Percentiles rank a stretch among this genome's conserved stretches.
These are phyloP conservation scores for Eimeria nieschulzi DNA, from an alignment of 169 alveolate species.

Conservation along the genomic window DNA sequence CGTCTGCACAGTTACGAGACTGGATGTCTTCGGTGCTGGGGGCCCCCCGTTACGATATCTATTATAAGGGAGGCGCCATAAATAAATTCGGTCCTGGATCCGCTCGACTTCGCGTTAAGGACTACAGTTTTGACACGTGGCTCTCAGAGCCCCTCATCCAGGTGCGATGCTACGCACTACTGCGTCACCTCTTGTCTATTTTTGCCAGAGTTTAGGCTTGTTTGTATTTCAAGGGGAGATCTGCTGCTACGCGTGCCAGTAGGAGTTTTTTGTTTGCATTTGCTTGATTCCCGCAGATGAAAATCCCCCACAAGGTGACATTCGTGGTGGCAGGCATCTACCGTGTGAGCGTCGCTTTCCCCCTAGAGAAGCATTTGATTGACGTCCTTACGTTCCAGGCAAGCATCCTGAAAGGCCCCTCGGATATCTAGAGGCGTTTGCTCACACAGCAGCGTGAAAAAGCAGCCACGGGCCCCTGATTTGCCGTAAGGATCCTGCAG, in stretches of 20 bases:
- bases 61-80: conserved; percentile 43
- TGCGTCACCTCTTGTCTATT: too few relatives aligned
- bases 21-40: conserved; percentile 46
- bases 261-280: neutral
- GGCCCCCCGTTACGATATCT: conserved; percentile 71
- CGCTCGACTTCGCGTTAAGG: conserved; percentile 57
- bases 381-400: conserved; percentile 74
- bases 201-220: too few relatives aligned
- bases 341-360: conserved; percentile 75
- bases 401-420: neutral
- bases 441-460: neutral
- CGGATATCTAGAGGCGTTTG: neutral
- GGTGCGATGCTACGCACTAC: neutral
- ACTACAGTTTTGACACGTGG: conserved; percentile 71
- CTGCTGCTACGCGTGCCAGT: conserved; percentile 10
- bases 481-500: conserved; percentile 13
- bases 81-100: conserved; percentile 16
- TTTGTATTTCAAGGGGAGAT: too few relatives aligned
- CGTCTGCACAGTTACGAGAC: conserved; percentile 15
- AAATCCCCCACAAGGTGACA: conserved; percentile 67
- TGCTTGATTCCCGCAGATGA: conserved; percentile 60
- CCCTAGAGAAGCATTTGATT: conserved; percentile 63
- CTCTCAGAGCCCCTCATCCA: conserved; percentile 66
- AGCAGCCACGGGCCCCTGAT: neutral
- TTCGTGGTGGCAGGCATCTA: conserved; percentile 63